A percentile compares a stretch with the other conserved stretches of the same genome.
phyloP scores from a whole-genome alignment of 2,329 filamentous ascomycete genomes.

The Cladophialophora yegresii region DNA sequence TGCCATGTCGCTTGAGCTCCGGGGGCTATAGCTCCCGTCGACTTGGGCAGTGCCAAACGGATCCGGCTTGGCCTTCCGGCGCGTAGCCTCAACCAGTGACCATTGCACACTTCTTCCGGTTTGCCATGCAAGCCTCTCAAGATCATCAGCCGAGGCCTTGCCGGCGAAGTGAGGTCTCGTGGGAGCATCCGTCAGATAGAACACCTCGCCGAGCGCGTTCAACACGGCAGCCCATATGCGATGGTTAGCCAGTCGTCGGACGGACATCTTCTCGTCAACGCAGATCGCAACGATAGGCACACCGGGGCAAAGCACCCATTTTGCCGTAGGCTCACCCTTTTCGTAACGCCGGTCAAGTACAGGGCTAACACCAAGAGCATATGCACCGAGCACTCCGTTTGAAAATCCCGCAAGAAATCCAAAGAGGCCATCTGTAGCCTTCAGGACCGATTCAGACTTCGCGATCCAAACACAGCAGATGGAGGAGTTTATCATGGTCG shows the following conservation, averaged over 20 bases:
- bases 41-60: conserved; percentile 68
- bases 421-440: conserved; percentile 72
- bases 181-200: conserved; percentile 75
- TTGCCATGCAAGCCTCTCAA: conserved; percentile 72
- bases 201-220: conserved; percentile 90
- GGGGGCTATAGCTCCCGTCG: conserved; percentile 76
- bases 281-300: conserved; percentile 84
- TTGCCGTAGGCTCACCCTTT: conserved; percentile 78
- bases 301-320: conserved; percentile 88
- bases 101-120: conserved; percentile 77
- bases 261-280: conserved; percentile 79
- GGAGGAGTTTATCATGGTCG: conserved; percentile 69
- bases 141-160: conserved; percentile 53
- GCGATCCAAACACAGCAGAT: conserved; percentile 86
- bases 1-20: conserved; percentile 74
- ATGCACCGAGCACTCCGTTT: conserved; percentile 77
- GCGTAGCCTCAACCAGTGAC: conserved; percentile 76
- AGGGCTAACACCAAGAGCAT: conserved; percentile 67
- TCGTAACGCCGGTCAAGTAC: conserved; percentile 64
- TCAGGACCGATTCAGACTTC: conserved; percentile 72
- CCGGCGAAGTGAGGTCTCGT: conserved; percentile 54
- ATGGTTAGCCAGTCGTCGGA: conserved; percentile 66
- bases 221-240: conserved; percentile 90
- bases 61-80: conserved; percentile 70
- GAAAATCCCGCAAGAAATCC: conserved; percentile 84